Evolutionary conservation across 441 rosid species (phyloP).

Genomic region (Rhodomyrtus psidioides): DNA sequence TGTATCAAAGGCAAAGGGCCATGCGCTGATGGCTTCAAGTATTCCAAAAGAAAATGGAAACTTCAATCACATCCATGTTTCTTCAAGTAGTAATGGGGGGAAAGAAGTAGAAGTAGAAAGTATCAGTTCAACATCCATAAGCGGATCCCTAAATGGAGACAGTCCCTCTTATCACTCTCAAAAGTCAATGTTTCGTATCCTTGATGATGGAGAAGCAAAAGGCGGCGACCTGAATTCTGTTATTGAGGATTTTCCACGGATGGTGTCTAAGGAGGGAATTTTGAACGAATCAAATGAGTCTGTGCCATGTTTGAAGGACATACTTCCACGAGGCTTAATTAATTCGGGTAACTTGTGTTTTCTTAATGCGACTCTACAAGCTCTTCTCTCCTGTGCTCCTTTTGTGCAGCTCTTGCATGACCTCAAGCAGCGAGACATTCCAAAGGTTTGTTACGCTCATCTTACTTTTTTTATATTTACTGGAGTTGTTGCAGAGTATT

Average conservation of each 20-base stretch:
- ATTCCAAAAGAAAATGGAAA: conserved; percentile 39
- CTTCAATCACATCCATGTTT: conserved; percentile 6
- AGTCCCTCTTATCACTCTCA: conserved; percentile 23
- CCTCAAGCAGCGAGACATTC: conserved; percentile 41
- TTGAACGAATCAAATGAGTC: conserved; percentile 28
- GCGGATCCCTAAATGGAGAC: conserved; percentile 29
- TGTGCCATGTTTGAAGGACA: conserved; percentile 22
- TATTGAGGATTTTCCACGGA: conserved; percentile 10
- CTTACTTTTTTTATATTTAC: neutral
- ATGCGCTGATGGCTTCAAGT: conserved; percentile 11
- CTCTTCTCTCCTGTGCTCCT: conserved; percentile 77
- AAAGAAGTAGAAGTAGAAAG: conserved; percentile 23
- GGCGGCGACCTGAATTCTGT: conserved; percentile 13
- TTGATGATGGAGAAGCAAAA: conserved; percentile 28
- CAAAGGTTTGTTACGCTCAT: conserved; percentile 35
- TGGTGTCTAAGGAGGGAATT: conserved; percentile 15
- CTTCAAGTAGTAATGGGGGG: conserved; percentile 34
- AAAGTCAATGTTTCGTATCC: conserved; percentile 39
- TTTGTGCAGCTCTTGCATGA: conserved; percentile 74
- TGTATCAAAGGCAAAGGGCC: conserved; percentile 11
- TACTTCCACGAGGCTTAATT: conserved; percentile 71
- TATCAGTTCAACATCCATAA: conserved; percentile 19
- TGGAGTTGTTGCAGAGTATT: neutral
- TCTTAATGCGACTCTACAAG: conserved; percentile 88
- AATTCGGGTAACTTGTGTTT: conserved; percentile 87